Base-by-base conservation (phyloP, 1,139 yeast species). In the Debaryomycetaceae sp. region DNA sequence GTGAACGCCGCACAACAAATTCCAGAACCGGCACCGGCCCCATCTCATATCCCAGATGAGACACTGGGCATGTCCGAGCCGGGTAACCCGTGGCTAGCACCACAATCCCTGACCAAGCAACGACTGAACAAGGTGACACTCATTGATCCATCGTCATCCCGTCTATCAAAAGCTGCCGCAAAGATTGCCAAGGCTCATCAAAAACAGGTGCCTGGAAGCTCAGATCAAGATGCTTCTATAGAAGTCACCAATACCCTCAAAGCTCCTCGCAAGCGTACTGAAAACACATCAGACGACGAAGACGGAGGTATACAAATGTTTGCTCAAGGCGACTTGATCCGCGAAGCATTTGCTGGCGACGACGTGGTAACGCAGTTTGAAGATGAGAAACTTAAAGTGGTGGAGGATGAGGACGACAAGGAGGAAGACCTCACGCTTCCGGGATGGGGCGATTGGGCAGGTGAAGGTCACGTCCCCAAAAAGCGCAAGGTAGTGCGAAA, bases 301-400 rank as follows among this genome's bases (percentile, higher is more conserved):
- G 55, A 47, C 3, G 58, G 53, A 30, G 53, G 49, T 28, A 28
- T 32, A 11, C 50, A 43, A 30, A 55, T 70, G 62, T 83, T 90
- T 58, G 69, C 73, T 43, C 96, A 90, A 51, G 75, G 76, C 36
- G 90, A 85, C 33, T 64, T 90, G 27, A 83, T 85, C 36, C 73
- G 77, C 38, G 80, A 87, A 46, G 98, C 98, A 0, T 90, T 90
- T 64, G 97, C 96, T 3, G 97, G 97, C 15, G 99, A 90, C 54
- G 92, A 90, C 47, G 79, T 75, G n/a, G 79, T 78, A 14, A 68
- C 69, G 13, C 94, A 86, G 40, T 86, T 86, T 48, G 71, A 69
- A 36, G 74, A 67, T 15, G 94, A 82, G 41, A 90, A 90, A 58
- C 62, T 62, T 33, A 65, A 71, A 39, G 70, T 70, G n/a, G 62